Conservation (phyloP, 2,329 filamentous ascomycete genomes). For the Beauveria rudraprayagi region DNA sequence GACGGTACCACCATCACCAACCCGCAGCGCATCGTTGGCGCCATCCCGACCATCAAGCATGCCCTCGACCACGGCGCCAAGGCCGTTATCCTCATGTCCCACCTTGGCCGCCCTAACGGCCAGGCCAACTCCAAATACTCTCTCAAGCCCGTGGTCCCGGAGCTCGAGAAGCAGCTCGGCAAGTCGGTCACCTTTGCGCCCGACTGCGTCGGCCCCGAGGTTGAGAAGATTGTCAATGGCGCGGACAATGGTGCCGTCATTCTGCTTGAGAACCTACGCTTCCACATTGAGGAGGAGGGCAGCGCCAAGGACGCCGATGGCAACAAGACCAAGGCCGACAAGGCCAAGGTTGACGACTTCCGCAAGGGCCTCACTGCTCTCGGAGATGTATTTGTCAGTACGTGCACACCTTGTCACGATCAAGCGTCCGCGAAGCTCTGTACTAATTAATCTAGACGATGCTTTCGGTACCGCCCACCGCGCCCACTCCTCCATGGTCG, state of each 20-base stretch:
- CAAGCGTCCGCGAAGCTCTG: not conserved
- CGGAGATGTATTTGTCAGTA: slow-evolving; percentile 94
- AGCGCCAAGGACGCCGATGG: slow-evolving; percentile 88
- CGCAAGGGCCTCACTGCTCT: slow-evolving; percentile 89
- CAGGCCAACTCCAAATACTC: slow-evolving; percentile 88
- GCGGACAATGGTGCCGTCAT: slow-evolving; percentile 76
- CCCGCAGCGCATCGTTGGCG: slow-evolving; percentile 95
- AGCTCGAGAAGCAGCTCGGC: slow-evolving; percentile 83
- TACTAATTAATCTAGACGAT: slow-evolving; percentile 55
- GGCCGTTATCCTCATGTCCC: slow-evolving; percentile 94
- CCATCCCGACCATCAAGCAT: slow-evolving; percentile 91
- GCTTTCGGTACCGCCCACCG: slow-evolving; percentile 98
- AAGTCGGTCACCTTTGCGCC: slow-evolving; percentile 81
- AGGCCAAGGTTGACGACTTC: slow-evolving; percentile 86
- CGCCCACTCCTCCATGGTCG: slow-evolving; percentile 98
- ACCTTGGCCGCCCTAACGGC: slow-evolving; percentile 92
- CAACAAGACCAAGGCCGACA: slow-evolving; percentile 97
- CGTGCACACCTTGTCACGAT: slow-evolving; percentile 28
- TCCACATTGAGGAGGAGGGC: slow-evolving; percentile 97
- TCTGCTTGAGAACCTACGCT: slow-evolving; percentile 94
- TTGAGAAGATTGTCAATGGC: slow-evolving; percentile 82
- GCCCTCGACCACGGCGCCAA: slow-evolving; percentile 85
- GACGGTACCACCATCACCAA: slow-evolving; percentile 92
- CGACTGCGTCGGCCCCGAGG: slow-evolving; percentile 83
- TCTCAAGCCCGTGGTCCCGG: slow-evolving; percentile 80